Percentiles rank a stretch among this genome's conserved stretches.
Conservation (phyloP, 257 asterid species). For the Galeopsis tetrahit region DNA sequence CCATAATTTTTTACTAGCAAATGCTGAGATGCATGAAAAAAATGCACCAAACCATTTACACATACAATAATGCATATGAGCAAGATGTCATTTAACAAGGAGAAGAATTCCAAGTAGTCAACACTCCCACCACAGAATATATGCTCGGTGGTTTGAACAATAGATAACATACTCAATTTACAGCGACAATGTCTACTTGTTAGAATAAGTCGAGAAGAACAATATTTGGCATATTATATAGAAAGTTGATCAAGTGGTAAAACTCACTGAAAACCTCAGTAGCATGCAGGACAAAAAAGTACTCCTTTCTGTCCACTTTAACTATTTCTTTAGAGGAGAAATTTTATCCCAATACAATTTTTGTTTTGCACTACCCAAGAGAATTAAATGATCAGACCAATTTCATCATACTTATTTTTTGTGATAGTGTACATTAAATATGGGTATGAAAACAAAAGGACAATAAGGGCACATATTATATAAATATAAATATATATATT, state of each 20-base stretch:
- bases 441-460: too few relatives aligned
- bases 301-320: too few relatives aligned
- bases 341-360: too few relatives aligned
- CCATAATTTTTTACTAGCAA: neutral
- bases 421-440: too few relatives aligned
- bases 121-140: neutral
- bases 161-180: conserved; percentile 1
- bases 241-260: neutral
- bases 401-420: too few relatives aligned
- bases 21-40: neutral
- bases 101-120: neutral
- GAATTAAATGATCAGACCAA: too few relatives aligned
- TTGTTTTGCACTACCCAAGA: too few relatives aligned
- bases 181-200: neutral
- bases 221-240: neutral
- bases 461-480: too few relatives aligned
- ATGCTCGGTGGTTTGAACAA: neutral
- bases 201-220: neutral
- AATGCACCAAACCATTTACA: neutral
- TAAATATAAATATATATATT: too few relatives aligned
- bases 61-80: neutral
- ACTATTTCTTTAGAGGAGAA: too few relatives aligned
- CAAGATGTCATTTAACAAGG: neutral
- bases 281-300: conserved; percentile 5
- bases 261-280: neutral